Evolutionary conservation across 106 monocot genomes (phyloP).

Genomic region (Alisma plantagoaquatica): DNA sequence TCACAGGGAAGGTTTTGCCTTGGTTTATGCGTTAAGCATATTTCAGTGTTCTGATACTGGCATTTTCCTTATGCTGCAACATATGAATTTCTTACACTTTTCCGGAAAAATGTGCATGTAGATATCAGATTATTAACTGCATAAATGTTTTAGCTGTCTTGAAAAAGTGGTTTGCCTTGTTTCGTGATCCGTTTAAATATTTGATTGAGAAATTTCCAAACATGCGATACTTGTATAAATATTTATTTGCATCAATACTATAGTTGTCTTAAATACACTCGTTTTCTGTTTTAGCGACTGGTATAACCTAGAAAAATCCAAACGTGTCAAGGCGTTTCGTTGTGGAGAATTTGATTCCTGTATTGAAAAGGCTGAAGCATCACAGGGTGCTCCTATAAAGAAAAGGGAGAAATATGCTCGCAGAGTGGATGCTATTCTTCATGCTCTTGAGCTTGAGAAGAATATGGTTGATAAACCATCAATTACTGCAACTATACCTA

Average conservation of each 20-base stretch:
- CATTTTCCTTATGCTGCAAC: no score
- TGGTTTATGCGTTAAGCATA: no score
- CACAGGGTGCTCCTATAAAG: constrained; percentile 64
- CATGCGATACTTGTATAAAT: neutral
- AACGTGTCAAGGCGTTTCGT: constrained; percentile 90
- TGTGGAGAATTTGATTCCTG: constrained; percentile 98
- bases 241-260: neutral
- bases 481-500: constrained; percentile 11
- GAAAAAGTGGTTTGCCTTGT: neutral
- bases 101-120: no score
- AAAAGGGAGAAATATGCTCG: constrained; percentile 98
- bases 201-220: neutral
- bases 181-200: neutral
- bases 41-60: no score
- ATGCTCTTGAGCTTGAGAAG: constrained; percentile 92
- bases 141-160: neutral
- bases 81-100: neutral
- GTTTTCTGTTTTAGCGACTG: constrained; percentile 51
- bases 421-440: constrained; percentile 97
- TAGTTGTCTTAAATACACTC: neutral
- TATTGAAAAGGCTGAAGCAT: constrained; percentile 90
- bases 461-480: constrained; percentile 33
- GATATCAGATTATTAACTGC: neutral
- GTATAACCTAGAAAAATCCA: constrained; percentile 99
- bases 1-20: no score